phyloP scores from a whole-genome alignment of 106 monocot species.

The Hemerocallis citrina region DNA sequence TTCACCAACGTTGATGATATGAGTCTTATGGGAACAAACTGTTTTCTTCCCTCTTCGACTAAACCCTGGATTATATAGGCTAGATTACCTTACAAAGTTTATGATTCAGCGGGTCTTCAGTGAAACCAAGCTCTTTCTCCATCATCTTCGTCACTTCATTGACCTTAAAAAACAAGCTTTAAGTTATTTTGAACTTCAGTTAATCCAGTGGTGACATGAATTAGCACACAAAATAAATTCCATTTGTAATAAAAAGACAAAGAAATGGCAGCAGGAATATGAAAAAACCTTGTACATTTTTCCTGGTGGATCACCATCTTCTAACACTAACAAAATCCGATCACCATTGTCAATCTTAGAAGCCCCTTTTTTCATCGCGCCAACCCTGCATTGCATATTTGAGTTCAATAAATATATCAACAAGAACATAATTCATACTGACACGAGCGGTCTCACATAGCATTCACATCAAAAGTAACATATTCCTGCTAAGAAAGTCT shows the following conservation, averaged over 20 bases:
- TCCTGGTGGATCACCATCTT: constrained; percentile 29
- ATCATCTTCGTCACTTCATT: constrained; percentile 33
- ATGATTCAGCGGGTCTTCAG: constrained; percentile 43
- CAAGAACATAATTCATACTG: background rate
- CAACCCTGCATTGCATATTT: constrained; percentile 40
- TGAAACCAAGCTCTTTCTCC: constrained; percentile 52
- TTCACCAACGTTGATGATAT: background rate
- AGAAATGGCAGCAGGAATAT: too few relatives aligned
- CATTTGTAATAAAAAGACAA: background rate
- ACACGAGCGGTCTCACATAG: background rate
- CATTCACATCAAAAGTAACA: background rate
- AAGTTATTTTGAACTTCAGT: too few relatives aligned
- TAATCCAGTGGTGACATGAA: too few relatives aligned
- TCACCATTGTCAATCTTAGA: constrained; percentile 16
- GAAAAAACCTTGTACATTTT: constrained; percentile 50
- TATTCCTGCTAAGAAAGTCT: background rate
- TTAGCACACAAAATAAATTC: too few relatives aligned
- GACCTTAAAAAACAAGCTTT: constrained; percentile 41
- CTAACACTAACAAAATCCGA: constrained; percentile 46
- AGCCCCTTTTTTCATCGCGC: constrained; percentile 44
- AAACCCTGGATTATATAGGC: too few relatives aligned
- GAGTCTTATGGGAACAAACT: background rate
- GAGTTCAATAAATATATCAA: background rate
- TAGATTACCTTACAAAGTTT: constrained; percentile 59
- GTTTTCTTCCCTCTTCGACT: too few relatives aligned